phyloP scores from a whole-genome alignment of 1,284 basidiomycete species.

The Athelia psychrophila region DNA sequence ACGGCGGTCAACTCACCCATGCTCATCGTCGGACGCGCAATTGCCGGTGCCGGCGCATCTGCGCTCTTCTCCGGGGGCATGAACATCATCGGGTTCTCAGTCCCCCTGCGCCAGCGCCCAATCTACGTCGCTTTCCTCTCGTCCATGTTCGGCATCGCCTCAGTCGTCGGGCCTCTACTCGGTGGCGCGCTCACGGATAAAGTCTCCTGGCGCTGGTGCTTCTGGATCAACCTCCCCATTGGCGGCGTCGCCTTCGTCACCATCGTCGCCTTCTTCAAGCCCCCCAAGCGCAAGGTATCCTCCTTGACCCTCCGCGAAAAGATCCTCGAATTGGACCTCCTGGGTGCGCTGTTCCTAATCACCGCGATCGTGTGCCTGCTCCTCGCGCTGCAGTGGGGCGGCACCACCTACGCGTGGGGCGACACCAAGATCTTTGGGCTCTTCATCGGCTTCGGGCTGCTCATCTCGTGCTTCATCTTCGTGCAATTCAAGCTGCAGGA shows the following conservation, averaged over 20 bases:
- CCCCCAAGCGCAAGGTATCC: slow-evolving; percentile 1
- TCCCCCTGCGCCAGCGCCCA: slow-evolving; percentile 7
- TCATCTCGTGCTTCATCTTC: slow-evolving; percentile 9
- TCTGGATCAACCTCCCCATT: slow-evolving; percentile 14
- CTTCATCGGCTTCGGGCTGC: slow-evolving; percentile 12
- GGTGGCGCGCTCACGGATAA: too few relatives aligned
- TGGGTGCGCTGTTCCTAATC: too few relatives aligned
- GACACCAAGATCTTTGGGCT: slow-evolving; percentile 11
- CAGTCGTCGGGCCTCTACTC: slow-evolving; percentile 11
- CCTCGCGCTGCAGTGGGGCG: slow-evolving; percentile 19
- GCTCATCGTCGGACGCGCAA: slow-evolving; percentile 15
- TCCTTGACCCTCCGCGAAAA: slow-evolving; percentile 6
- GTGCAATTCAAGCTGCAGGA: slow-evolving; percentile 11
- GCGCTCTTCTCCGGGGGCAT: slow-evolving; percentile 13
- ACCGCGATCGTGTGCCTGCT: too few relatives aligned
- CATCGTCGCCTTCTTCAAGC: slow-evolving; percentile 11
- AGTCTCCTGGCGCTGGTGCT: too few relatives aligned
- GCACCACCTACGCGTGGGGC: slow-evolving; percentile 12
- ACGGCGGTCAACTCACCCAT: slow-evolving; percentile 8
- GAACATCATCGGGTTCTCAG: slow-evolving; percentile 13
- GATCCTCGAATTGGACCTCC: slow-evolving; percentile 12
- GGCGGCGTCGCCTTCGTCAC: slow-evolving; percentile 11
- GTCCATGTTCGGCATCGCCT: slow-evolving; percentile 11
- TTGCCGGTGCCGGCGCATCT: slow-evolving; percentile 13
- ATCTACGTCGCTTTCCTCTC: too few relatives aligned